Evolutionary conservation across 2,329 filamentous ascomycete species (phyloP), one percentile per base, ranked within the genome.

Genomic region (Ascochyta rabiei): DNA sequence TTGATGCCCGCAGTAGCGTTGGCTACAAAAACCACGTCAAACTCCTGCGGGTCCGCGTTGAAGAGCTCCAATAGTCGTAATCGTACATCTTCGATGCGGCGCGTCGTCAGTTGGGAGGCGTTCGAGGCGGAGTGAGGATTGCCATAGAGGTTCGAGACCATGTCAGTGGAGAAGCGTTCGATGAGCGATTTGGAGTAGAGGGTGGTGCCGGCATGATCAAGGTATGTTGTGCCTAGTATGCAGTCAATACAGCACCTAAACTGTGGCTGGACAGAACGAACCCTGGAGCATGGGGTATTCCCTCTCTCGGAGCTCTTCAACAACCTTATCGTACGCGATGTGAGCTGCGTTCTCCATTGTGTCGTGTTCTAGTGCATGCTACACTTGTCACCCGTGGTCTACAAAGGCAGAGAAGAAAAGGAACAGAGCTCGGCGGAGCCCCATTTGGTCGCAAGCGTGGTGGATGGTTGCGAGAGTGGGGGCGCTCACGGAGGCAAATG

Each of bases 191-290:
- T 93, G 37, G 91, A 81, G 70, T 89, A 91, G 1, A 89, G 80
- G 0, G 93, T 93, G n/a, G 91, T 90, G n/a, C 92, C 93, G 0
- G 92, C 92, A 88, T 98, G 93, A 67, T 98, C 93, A 52, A 98
- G 87, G 73, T 97, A 98, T 41, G 87, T 81, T 9, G 85, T 86
- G 47, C 84, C 90, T 93, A n/a, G 8, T 24, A 13, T 19, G 33
- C 30, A 56, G 41, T 64, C 48, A 67, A 50, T 30, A 47, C 30
- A 16, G 15, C 15, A 26, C 26, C 16, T 12, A 12, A 1, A 12
- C n/a, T 46, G 7, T 9, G 9, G 4, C 15, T 16, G 12, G 6
- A 43, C n/a, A 13, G 39, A 28, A 56, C 68, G 52, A 69, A 88
- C 88, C 86, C 76, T 83, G 78, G 38, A 91, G 79, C 86, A 89